A percentile compares a stretch with the other conserved stretches of the same genome.
Conservation (phyloP, 1,139 yeast genomes). For the Eremothecium gossypii region DNA sequence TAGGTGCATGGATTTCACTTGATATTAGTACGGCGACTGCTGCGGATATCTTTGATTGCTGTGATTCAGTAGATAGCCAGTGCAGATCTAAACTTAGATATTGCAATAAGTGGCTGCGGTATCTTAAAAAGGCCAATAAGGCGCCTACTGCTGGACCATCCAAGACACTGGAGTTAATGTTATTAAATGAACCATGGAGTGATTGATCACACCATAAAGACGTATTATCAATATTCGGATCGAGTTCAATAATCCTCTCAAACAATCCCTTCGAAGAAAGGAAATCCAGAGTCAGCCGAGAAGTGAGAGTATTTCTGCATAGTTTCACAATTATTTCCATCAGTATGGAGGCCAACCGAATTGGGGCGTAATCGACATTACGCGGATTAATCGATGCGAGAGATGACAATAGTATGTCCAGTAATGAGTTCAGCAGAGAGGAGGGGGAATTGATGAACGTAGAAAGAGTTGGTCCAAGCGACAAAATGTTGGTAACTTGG, state of each 20-base stretch:
- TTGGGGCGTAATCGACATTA: conserved; percentile 45
- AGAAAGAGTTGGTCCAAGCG: conserved; percentile 36
- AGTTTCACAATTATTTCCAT: conserved; percentile 55
- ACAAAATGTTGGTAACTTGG: conserved; percentile 37
- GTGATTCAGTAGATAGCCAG: conserved; percentile 42
- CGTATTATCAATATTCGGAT: conserved; percentile 42
- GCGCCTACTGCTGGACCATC: conserved; percentile 40
- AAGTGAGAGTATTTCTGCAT: conserved; percentile 46
- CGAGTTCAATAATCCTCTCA: conserved; percentile 42
- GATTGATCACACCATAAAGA: conserved; percentile 44
- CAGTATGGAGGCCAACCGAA: conserved; percentile 47
- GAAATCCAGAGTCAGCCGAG: conserved; percentile 42
- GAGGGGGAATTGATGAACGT: conserved; percentile 42
- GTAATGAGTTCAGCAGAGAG: conserved; percentile 48
- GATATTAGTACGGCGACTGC: conserved; percentile 46
- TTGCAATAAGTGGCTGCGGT: conserved; percentile 54
- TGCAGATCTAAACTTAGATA: conserved; percentile 68
- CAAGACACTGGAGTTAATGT: conserved; percentile 33
- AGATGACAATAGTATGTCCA: conserved; percentile 42
- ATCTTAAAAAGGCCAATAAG: conserved; percentile 51
- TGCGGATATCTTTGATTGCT: conserved; percentile 45
- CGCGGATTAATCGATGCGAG: conserved; percentile 35
- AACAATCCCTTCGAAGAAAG: conserved; percentile 47
- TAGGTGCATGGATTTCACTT: conserved; percentile 41
- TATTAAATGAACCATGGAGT: conserved; percentile 32